Evolutionary conservation across 805 yeast genomes (phyloP).

Genomic region (Candida khao-thaluensis): DNA sequence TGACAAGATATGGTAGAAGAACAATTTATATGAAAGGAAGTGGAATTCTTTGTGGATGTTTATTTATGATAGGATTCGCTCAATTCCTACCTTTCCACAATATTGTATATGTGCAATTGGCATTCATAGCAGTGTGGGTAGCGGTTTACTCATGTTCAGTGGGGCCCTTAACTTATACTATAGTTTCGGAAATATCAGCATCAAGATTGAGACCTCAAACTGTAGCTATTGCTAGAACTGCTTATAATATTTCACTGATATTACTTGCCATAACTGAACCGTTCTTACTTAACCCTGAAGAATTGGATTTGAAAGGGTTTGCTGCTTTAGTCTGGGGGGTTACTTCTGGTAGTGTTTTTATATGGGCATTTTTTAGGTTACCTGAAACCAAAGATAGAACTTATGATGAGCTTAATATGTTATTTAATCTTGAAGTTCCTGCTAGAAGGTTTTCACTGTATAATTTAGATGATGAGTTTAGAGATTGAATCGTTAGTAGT

Average conservation of each 20-base stretch:
- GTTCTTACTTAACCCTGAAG: constrained; percentile 34
- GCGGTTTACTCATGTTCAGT: constrained; percentile 43
- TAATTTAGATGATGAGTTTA: constrained; percentile 1
- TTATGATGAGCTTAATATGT: constrained; percentile 52
- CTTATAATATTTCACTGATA: constrained; percentile 29
- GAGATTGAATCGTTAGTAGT: too few species aligned
- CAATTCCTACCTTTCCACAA: constrained; percentile 18
- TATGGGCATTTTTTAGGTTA: constrained; percentile 47
- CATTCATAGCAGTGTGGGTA: constrained; percentile 44
- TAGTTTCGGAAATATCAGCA: constrained; percentile 40
- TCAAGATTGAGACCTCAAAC: constrained; percentile 38
- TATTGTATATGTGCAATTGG: constrained; percentile 43
- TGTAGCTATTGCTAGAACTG: constrained; percentile 27
- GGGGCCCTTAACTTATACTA: constrained; percentile 40
- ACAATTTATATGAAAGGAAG: constrained; percentile 38
- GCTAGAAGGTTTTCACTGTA: constrained; percentile 28
- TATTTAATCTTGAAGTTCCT: constrained; percentile 37
- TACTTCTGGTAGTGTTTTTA: constrained; percentile 19
- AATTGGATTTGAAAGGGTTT: constrained; percentile 42
- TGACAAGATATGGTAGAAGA: constrained; percentile 40
- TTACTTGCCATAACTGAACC: constrained; percentile 26
- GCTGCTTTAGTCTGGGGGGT: constrained; percentile 41
- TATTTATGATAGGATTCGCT: constrained; percentile 35
- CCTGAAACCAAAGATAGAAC: constrained; percentile 59
- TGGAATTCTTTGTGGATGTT: constrained; percentile 26